Evolutionary conservation across 1,284 basidiomycete species (phyloP).

Genomic region (Pterulicium gracile): DNA sequence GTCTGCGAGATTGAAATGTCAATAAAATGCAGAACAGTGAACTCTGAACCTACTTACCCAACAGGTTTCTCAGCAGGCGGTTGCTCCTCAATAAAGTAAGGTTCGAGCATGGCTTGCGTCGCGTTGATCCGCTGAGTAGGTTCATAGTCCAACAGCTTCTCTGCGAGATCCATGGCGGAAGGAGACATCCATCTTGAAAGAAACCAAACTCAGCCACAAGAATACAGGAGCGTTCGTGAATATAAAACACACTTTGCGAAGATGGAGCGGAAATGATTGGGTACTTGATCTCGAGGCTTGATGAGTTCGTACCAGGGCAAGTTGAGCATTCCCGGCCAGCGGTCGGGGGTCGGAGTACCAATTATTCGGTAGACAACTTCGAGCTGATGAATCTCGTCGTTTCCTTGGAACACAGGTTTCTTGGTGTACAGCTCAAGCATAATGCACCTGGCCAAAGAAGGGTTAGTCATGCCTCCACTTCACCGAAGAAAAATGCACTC

Average conservation of each 20-base stretch:
- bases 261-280: slow-evolving; percentile 65
- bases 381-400: slow-evolving; percentile 95
- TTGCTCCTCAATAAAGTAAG: slow-evolving; percentile 77
- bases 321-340: slow-evolving; percentile 76
- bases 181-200: slow-evolving; percentile 66
- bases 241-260: slow-evolving; percentile 60
- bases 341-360: slow-evolving; percentile 77
- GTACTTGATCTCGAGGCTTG: slow-evolving; percentile 68
- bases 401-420: slow-evolving; percentile 92
- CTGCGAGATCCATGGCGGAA: slow-evolving; percentile 77
- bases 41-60: slow-evolving; percentile 44
- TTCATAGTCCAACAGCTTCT: slow-evolving; percentile 76
- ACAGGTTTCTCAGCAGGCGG: slow-evolving; percentile 68
- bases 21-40: slow-evolving; percentile 3
- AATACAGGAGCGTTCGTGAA: slow-evolving; percentile 1
- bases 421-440: slow-evolving; percentile 96
- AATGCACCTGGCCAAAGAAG: slow-evolving; percentile 76
- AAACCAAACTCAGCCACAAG: slow-evolving; percentile 6
- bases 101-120: slow-evolving; percentile 64
- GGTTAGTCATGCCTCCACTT: not conserved
- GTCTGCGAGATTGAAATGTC: slow-evolving; percentile 28
- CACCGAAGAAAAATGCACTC: slow-evolving; percentile 18
- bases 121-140: slow-evolving; percentile 75
- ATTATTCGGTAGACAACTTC: slow-evolving; percentile 86
- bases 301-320: slow-evolving; percentile 99